Base-by-base conservation (phyloP, 2,329 filamentous ascomycete species). In the Stemphylium beticola region DNA sequence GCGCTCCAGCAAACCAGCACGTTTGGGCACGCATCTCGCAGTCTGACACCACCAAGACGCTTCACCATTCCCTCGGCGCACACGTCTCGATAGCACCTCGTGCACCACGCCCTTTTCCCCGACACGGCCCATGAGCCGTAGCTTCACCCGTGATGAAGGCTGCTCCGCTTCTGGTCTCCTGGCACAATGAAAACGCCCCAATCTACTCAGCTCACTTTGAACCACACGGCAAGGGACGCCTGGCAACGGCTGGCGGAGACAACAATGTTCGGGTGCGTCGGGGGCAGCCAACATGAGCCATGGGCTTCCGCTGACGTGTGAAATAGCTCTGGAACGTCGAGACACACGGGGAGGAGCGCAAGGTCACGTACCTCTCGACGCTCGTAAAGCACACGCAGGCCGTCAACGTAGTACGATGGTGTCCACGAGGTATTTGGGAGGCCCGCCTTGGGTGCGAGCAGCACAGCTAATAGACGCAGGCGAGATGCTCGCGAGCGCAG, bases 171-270 rank as follows among this genome's bases (percentile, higher is more conserved):
- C 93, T 98, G 74, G 93, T 99, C 79, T 92, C 96, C 82, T 99
- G 95, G 95, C 96, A 99, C 79, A 91, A 97, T 77, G 91, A 96
- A 74, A 96, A 96, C 79, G 87, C 91, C 68, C 95, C 95, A 55
- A 93, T 99, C 75, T 99, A 98, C 80, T 97, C 93, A 38, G 92
- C 92, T 66, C 93, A 98, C 77, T 99, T 98, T 75, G 93, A 99
- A 75, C 91, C 91, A 42, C 85, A 91, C 72, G 92, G 92, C 61
- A 97, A 95, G 76, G 92, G 92, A 49, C 87, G 95, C 69, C 81
- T 99, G 60, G 95, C 95, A 54, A 99, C 95, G 9, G 93, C 89
- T 59, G 95, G 93, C 69, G 95, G 95, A 74, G 95, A 99, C 78
- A 96, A 96, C 76, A 93, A 97, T 79, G 92, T 99, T 69, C 86